phyloP scores from a whole-genome alignment of 768 basidiomycete species.

The Mycena galopus region DNA sequence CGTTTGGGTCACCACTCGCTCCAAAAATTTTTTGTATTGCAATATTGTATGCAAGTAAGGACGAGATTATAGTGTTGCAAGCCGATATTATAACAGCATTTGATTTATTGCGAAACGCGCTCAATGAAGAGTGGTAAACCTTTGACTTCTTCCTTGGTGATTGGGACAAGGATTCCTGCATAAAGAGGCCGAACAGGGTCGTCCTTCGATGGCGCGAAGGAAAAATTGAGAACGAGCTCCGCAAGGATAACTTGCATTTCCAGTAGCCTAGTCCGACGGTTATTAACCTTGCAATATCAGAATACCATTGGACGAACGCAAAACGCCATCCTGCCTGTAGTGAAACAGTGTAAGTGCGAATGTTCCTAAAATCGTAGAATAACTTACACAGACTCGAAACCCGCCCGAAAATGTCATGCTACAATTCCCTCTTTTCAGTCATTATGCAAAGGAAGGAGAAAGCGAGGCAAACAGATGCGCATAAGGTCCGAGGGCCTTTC shows the following conservation, averaged over 20 bases:
- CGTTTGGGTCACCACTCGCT: too few relatives aligned
- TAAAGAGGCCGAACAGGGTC: constrained; percentile 24
- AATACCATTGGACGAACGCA: constrained; percentile 7
- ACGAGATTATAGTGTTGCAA: not conserved
- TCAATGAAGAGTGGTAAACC: constrained; percentile 26
- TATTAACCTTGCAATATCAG: not conserved
- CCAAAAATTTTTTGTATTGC: too few relatives aligned
- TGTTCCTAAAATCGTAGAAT: not conserved
- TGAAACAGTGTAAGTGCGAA: not conserved
- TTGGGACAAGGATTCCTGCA: constrained; percentile 22
- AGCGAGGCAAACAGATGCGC: constrained; percentile 22
- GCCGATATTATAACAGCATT: not conserved
- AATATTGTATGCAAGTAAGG: too few relatives aligned
- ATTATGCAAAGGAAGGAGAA: not conserved
- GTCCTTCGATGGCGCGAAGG: constrained; percentile 12
- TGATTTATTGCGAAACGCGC: constrained; percentile 1
- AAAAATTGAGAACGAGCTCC: constrained; percentile 27
- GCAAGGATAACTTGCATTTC: constrained; percentile 29
- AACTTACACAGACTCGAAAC: constrained; percentile 23
- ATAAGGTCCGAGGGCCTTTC: constrained; percentile 30
- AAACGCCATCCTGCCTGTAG: constrained; percentile 30
- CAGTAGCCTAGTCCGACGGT: constrained; percentile 6
- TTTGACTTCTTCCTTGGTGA: constrained; percentile 21
- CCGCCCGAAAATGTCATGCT: constrained; percentile 29
- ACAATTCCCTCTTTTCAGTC: not conserved